Percentiles rank a stretch among this genome's conserved stretches.
Conservation (phyloP, 139 green algal species). For the Chlorella sorokiniana region DNA sequence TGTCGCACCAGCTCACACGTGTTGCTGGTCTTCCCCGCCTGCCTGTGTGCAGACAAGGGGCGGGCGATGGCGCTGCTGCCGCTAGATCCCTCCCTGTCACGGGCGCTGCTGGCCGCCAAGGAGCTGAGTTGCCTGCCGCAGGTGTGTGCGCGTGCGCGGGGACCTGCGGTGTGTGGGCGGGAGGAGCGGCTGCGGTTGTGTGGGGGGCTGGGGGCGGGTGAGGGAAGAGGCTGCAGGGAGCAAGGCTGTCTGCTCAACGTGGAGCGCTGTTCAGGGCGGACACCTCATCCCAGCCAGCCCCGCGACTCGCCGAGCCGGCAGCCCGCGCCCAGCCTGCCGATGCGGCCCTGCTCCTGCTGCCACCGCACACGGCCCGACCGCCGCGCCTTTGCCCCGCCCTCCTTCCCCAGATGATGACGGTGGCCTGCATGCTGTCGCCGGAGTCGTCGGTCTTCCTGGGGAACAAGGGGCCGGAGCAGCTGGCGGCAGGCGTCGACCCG, state of each 20-base stretch:
- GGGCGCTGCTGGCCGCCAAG: conserved; percentile 80
- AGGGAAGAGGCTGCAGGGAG: too few species aligned
- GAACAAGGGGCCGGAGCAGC: conserved; percentile 54
- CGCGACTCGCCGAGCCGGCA: too few species aligned
- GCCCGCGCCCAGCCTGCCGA: too few species aligned
- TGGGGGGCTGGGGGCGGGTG: neutral
- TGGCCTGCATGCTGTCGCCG: conserved; percentile 84
- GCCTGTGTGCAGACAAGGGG: conserved; percentile 4
- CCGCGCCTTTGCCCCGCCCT: neutral
- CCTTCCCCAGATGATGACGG: conserved; percentile 25
- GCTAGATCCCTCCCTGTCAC: conserved; percentile 81
- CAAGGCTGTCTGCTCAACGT: too few species aligned
- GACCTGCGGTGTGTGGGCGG: neutral
- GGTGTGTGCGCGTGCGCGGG: conserved; percentile 66
- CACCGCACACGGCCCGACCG: too few species aligned
- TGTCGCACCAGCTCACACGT: too few species aligned
- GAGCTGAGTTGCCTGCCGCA: conserved; percentile 75
- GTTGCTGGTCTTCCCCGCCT: neutral
- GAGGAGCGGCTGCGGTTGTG: neutral
- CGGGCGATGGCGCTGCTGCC: conserved; percentile 73
- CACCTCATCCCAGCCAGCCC: too few species aligned
- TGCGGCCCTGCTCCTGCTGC: too few species aligned
- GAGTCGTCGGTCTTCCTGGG: conserved; percentile 75
- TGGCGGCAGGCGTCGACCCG: conserved; percentile 18
- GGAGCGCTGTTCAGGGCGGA: too few species aligned